Conservation (phyloP, 1,284 basidiomycete genomes). For the Rhodotorula mucilaginosa region DNA sequence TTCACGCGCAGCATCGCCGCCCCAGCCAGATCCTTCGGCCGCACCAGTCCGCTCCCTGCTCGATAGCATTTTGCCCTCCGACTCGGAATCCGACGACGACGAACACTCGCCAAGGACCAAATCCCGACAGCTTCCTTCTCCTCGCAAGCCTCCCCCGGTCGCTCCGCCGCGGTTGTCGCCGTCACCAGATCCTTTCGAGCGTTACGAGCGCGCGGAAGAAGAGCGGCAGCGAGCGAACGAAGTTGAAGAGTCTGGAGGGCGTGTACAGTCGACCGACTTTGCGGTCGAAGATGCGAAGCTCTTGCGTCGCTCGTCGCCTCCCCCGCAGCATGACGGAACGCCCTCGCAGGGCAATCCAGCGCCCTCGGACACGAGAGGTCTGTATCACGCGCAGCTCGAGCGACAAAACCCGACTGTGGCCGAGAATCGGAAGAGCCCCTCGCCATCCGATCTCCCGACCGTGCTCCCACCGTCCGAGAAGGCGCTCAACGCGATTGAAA, state of each 20-base stretch:
- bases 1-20: background rate
- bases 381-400: too few species aligned
- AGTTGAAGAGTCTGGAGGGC: background rate
- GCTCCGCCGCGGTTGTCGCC: background rate
- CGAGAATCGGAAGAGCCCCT: background rate
- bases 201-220: background rate
- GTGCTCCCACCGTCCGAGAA: constrained; percentile 7
- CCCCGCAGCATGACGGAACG: too few species aligned
- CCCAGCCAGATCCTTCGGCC: background rate
- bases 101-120: background rate
- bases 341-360: background rate
- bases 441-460: background rate
- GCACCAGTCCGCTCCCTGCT: constrained; percentile 7
- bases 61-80: constrained; percentile 57
- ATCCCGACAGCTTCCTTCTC: background rate
- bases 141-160: background rate
- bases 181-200: constrained; percentile 1
- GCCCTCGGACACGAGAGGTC: too few species aligned
- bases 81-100: constrained; percentile 53
- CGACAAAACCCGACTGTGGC: background rate
- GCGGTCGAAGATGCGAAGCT: background rate
- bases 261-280: background rate
- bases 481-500: constrained; percentile 6
- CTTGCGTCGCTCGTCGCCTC: background rate
- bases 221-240: background rate